Evolutionary conservation across 768 basidiomycete genomes (phyloP).

Genomic region (Kwoniella newhampshirensis): DNA sequence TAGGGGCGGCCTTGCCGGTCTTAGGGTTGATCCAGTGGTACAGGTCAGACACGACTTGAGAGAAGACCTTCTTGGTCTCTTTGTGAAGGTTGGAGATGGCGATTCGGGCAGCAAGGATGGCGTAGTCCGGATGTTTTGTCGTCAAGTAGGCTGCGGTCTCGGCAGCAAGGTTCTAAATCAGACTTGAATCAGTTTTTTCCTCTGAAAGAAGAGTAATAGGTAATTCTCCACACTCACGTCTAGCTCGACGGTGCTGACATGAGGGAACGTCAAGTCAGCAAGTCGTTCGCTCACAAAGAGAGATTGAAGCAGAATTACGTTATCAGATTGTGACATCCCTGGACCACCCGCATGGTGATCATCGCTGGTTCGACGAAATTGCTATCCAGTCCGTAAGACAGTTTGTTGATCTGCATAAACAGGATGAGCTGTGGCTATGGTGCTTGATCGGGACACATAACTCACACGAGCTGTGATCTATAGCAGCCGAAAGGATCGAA

Average conservation of each 20-base stretch:
- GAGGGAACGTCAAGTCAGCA: not conserved
- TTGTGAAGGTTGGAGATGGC: constrained; percentile 99
- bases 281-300: not conserved
- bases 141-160: constrained; percentile 97
- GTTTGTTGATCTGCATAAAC: constrained; percentile 56
- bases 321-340: constrained; percentile 19
- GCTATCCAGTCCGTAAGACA: constrained; percentile 92
- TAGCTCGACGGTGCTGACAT: constrained; percentile 91
- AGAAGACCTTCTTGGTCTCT: constrained; percentile 97
- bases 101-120: constrained; percentile 95
- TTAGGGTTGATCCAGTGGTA: constrained; percentile 96
- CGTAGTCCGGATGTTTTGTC: constrained; percentile 96
- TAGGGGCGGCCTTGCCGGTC: constrained; percentile 77
- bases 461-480: constrained; percentile 30
- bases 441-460: not conserved
- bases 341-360: constrained; percentile 60
- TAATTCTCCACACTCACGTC: constrained; percentile 64
- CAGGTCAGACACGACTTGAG: constrained; percentile 84
- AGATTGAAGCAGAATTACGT: constrained; percentile 56
- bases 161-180: constrained; percentile 90
- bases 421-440: constrained; percentile 15
- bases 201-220: not conserved
- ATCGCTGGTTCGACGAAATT: constrained; percentile 92
- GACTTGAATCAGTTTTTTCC: not conserved
- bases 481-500: not conserved